Evolutionary conservation across 2,329 filamentous ascomycete species (phyloP), one percentile per base, ranked within the genome.

Genomic region (Onygenales sp.): DNA sequence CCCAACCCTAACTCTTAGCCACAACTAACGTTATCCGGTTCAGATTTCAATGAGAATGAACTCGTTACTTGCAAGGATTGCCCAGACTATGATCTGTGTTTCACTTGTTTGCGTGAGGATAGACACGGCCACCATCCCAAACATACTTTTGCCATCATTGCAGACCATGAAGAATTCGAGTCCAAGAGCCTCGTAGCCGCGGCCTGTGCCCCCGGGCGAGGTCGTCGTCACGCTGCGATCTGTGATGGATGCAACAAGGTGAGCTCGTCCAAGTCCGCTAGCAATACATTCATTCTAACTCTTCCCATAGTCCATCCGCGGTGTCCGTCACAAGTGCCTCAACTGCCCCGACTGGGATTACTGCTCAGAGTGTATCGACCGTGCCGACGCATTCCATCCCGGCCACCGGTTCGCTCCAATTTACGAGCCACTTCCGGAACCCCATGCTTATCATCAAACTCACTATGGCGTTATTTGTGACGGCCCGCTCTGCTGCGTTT

Each of bases 261-360:
- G 69, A 56, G 63, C 62, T 45, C 14, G 43, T 17, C 17, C 14
- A 47, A 21, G 27, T 32, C 49, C 36, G 3, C 4, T 21, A 8
- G 21, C 21, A 44, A 13, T 42, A 31, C 13, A 21, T 21, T 8
- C 1, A 7, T 46, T 31, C 31, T 11, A 31, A 52, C 62, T 69
- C 51, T 31, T n/a, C 42, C 52, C 47, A 37, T 57, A 84, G 78
- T 84, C 83, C 68, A 93, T 98, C 63, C 78, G 80, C 61, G 94
- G 93, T 62, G 79, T 95, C 54, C 92, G 93, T 61, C 86, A 97
- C 81, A 98, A 98, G 79, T 98, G 93, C 70, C 78, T 97, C 59
- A 85, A 89, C 67, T 98, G 93, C 76, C 93, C 94, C 43, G 93
- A 98, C 70, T 98, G 89, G 87, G 93, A 98, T 65, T 97, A 88